A percentile compares a stretch with the other conserved stretches of the same genome.
phyloP scores from a whole-genome alignment of 805 yeast species.

The Yamadazyma paraphyllophila region DNA sequence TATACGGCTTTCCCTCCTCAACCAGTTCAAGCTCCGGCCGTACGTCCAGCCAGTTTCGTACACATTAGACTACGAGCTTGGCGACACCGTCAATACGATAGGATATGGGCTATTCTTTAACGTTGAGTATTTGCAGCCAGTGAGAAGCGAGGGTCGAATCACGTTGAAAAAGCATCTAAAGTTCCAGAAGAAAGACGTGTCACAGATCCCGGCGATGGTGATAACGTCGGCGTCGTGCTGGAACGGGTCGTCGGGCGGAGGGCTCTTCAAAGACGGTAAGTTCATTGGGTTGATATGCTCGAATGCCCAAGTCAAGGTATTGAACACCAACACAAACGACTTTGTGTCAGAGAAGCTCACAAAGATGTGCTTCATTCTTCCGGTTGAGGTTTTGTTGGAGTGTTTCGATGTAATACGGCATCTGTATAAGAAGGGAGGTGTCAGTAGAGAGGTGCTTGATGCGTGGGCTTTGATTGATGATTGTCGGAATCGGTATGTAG shows the following conservation, averaged over 20 bases:
- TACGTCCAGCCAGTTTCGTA: slow-evolving; percentile 9
- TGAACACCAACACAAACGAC: slow-evolving; percentile 13
- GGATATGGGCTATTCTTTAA: slow-evolving; percentile 44
- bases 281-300: slow-evolving; percentile 44
- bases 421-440: background rate
- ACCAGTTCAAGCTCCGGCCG: slow-evolving; percentile 9
- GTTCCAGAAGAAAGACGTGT: slow-evolving; percentile 2
- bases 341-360: slow-evolving; percentile 28
- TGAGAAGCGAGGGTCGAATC: slow-evolving; percentile 33
- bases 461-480: slow-evolving; percentile 11
- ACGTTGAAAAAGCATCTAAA: slow-evolving; percentile 11
- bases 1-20: slow-evolving; percentile 20
- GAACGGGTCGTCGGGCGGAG: slow-evolving; percentile 54
- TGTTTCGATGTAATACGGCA: slow-evolving; percentile 16
- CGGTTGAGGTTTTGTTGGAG: slow-evolving; percentile 28
- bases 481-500: slow-evolving; percentile 2
- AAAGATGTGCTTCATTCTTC: slow-evolving; percentile 31
- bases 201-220: slow-evolving; percentile 18
- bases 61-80: slow-evolving; percentile 10
- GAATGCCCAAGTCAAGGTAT: slow-evolving; percentile 38
- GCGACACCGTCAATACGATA: slow-evolving; percentile 26
- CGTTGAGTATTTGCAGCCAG: slow-evolving; percentile 20
- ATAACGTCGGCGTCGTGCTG: slow-evolving; percentile 45
- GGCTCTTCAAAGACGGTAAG: slow-evolving; percentile 27
- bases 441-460: slow-evolving; percentile 7